Evolutionary conservation across 352 stramenopile species (phyloP).

Genomic region (Phytophthora nicotianae): DNA sequence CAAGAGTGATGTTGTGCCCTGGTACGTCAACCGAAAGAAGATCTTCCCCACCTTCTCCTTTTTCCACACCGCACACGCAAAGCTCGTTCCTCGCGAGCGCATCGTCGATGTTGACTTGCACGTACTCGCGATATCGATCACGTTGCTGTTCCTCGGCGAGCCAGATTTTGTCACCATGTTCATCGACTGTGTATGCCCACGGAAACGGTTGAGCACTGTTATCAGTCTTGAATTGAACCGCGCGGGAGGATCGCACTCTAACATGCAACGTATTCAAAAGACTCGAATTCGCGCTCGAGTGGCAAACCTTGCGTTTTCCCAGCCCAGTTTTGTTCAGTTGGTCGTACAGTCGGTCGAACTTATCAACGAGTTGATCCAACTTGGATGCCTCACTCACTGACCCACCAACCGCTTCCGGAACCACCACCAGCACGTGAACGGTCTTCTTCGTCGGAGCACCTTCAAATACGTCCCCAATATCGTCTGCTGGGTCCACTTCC

Average conservation of each 20-base stretch:
- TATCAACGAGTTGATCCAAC: not conserved
- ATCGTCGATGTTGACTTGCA: slow-evolving; percentile 44
- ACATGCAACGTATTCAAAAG: slow-evolving; percentile 40
- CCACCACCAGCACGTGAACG: too few species aligned
- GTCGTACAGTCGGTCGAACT: slow-evolving; percentile 5
- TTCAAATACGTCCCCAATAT: too few species aligned
- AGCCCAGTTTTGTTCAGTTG: slow-evolving; percentile 1
- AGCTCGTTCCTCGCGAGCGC: slow-evolving; percentile 39
- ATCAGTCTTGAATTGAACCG: slow-evolving; percentile 22
- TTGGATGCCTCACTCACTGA: too few species aligned
- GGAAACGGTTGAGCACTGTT: slow-evolving; percentile 22
- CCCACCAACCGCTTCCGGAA: too few species aligned
- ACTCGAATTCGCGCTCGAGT: slow-evolving; percentile 2
- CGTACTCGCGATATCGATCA: slow-evolving; percentile 35
- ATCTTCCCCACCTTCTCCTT: slow-evolving; percentile 16
- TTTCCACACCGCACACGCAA: slow-evolving; percentile 46
- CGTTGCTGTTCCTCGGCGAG: slow-evolving; percentile 43
- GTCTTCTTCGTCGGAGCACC: too few species aligned
- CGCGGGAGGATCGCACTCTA: slow-evolving; percentile 12
- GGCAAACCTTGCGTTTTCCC: slow-evolving; percentile 3
- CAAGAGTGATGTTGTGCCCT: slow-evolving; percentile 38
- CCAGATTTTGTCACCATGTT: slow-evolving; percentile 1
- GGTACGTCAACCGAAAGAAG: slow-evolving; percentile 40
- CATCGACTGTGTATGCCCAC: slow-evolving; percentile 24
- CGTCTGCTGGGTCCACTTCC: too few species aligned